phyloP scores from a whole-genome alignment of 441 rosid species.

The Cnidoscolus chayamansa region DNA sequence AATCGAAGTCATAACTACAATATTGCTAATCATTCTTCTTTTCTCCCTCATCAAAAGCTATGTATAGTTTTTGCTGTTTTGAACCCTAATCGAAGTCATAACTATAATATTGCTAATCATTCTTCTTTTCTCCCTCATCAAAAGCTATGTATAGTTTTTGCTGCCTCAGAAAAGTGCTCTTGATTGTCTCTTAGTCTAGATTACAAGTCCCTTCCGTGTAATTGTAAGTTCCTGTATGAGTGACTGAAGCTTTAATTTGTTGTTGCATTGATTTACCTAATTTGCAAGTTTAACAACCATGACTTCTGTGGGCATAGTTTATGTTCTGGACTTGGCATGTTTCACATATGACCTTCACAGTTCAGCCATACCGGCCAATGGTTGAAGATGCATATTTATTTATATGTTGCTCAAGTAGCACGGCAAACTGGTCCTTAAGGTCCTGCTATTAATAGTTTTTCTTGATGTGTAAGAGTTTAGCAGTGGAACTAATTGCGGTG shows the following conservation, averaged over 20 bases:
- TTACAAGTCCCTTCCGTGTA: neutral
- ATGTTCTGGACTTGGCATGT: neutral
- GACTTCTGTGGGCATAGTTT: neutral
- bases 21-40: too few species aligned
- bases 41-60: too few species aligned
- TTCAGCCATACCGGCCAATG: neutral
- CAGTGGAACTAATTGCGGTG: conserved; percentile 7
- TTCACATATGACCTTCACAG: neutral
- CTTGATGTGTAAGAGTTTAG: neutral
- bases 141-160: too few species aligned
- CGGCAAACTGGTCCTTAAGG: neutral
- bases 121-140: too few species aligned
- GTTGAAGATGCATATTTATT: too few species aligned
- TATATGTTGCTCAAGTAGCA: neutral
- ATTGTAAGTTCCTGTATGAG: neutral
- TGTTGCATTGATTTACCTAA: neutral
- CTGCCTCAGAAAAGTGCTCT: too few species aligned
- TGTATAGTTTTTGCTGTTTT: too few species aligned
- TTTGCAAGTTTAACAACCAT: neutral
- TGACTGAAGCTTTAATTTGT: neutral
- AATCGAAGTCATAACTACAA: too few species aligned
- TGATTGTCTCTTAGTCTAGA: neutral
- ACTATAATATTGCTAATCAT: too few species aligned
- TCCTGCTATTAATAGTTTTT: neutral
- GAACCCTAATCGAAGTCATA: too few species aligned